Base-by-base conservation (phyloP, 352 stramenopile species). In the Globisporangium cystogenes region DNA sequence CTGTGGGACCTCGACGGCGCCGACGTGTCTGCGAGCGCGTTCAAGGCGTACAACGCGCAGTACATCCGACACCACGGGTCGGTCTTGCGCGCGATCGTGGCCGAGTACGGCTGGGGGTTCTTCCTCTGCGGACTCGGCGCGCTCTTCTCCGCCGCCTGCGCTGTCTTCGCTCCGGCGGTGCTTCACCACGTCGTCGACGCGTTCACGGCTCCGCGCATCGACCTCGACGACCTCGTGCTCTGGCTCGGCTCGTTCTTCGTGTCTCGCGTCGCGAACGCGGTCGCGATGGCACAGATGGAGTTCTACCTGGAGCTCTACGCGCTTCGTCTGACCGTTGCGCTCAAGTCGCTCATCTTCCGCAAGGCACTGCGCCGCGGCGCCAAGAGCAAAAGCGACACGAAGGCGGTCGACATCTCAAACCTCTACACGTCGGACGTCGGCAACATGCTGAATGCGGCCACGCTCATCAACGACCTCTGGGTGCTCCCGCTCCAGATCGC, bases 401-500 rank as follows among this genome's bases (percentile, higher is more conserved):
- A n/a, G n/a, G n/a, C n/a, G n/a, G n/a, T n/a, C n/a, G 87, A 98
- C 63, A 90, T 98, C 37, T 78, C 86, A 7, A 99, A 98, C 56
- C 72, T 99, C 7, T 95, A 97, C 55, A 89, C 83, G 4, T 88
- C 97, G 33, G 94, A 99, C 63, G 75, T 88, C 0, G 65, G 90
- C 36, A 80, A 58, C 29, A 21, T 85, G 4, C 27, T 85, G 24
- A 59, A 39, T 7, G 76, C 65, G 1, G 62, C 75, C 23, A 58
- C 59, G 31, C 67, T 94, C 62, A 84, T 95, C 51, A 93, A 95
- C 51, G 67, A 50, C 40, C 21, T 69, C 1, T 82, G 66, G 70
- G 62, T 82, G 37, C 35, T 74, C 11, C 68, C 71, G 12, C 42
- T 80, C 8, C 66, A 80, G 45, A 72, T 82, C 36, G 42, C 7